Evolutionary conservation across 75 land plant genomes (phyloP), one percentile per base, ranked within the genome.

Genomic region (Pinus taeda): DNA sequence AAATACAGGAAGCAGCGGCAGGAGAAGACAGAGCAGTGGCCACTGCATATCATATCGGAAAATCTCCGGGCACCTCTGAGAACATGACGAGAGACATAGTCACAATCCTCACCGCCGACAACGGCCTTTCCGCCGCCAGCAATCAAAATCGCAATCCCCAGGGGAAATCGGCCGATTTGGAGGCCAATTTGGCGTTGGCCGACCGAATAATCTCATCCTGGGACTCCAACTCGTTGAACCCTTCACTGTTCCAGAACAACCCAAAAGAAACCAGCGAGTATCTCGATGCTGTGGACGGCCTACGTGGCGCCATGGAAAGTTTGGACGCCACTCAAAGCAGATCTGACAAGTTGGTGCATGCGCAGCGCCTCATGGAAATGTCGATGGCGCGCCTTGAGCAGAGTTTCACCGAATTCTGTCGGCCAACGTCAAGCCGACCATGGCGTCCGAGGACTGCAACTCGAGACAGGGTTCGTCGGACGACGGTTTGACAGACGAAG

Each of bases 301-400:
- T 91, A 6, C 85, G 83, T n/a, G 3, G 17, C 57, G 75, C 83
- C 29, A 86, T 88, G 89, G 80, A 79, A 12, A 57, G 60, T 71
- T 79, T 79, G 37, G 53, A 69, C 58, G 37, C 53, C 39, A 15
- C 22, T 1, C n/a, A 69, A 66, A 57, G 81, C 22, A 57, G 63
- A 56, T 79, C 85, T 12, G 74, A 53, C 29, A 57, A 60, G n/a
- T 84, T 90, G 64, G 82, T 88, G 9, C 79, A 81, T 2, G 89
- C 92, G 13, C 92, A 94, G 76, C 77, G 73, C 1, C 79, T 90
- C 13, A 81, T 94, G 84, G 82, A 90, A 77, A 56, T n/a, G n/a
- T n/a, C n/a, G n/a, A n/a, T n/a, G n/a, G n/a, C n/a, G n/a, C n/a
- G n/a, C n/a, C n/a, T n/a, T n/a, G n/a, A n/a, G n/a, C n/a, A n/a